Conservation (phyloP, 2,329 filamentous ascomycete genomes). For the Diaporthe sp. region DNA sequence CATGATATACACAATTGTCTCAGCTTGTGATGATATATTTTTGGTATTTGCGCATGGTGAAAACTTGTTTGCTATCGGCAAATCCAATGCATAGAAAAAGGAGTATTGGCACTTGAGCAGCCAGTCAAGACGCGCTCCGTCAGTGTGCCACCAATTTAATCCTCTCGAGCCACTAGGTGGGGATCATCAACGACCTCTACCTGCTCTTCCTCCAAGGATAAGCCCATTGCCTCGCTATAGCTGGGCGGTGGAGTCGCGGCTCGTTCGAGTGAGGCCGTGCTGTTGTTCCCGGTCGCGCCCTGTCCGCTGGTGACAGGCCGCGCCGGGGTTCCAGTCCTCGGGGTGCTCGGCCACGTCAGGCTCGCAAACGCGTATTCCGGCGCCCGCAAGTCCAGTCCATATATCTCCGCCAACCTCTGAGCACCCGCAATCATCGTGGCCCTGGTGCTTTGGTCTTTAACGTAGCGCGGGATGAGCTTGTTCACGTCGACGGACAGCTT, state of each 20-base stretch:
- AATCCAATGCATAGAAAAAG: background rate
- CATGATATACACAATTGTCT: too few relatives aligned
- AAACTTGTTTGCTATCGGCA: too few relatives aligned
- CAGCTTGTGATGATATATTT: too few relatives aligned
- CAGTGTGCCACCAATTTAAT: background rate
- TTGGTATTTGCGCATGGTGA: too few relatives aligned
- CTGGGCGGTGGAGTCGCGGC: background rate
- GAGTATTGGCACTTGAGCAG: background rate
- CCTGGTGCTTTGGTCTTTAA: background rate
- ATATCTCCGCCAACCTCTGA: background rate
- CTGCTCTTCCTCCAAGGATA: too few relatives aligned
- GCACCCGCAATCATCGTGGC: background rate
- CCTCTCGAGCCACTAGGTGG: background rate
- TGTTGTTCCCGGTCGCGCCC: rapidly evolving
- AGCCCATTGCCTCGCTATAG: background rate
- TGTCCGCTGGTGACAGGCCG: rapidly evolving
- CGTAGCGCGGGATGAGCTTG: conserved; percentile 29
- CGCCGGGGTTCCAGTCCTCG: background rate
- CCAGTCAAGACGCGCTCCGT: background rate
- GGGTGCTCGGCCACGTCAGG: background rate
- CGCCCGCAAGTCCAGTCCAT: background rate
- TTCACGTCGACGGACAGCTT: conserved; percentile 37
- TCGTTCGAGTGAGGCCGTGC: background rate
- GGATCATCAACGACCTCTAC: background rate
- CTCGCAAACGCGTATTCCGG: background rate